A percentile compares a stretch with the other conserved stretches of the same genome.
phyloP scores from a whole-genome alignment of 2,329 filamentous ascomycete species.

The Monosporascus sp. region DNA sequence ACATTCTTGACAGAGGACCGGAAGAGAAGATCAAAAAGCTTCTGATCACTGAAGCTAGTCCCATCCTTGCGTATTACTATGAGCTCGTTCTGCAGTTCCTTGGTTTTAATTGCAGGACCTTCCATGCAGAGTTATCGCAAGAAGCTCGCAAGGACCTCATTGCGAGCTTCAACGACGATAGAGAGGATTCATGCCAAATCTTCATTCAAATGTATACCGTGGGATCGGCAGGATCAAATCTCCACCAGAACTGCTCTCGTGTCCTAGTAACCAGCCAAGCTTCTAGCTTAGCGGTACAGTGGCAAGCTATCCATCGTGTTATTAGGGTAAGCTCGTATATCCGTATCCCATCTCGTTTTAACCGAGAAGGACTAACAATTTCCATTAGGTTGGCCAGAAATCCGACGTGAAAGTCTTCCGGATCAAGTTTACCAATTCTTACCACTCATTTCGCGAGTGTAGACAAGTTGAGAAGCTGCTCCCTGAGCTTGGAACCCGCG shows the following conservation, averaged over 20 bases:
- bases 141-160: slow-evolving; percentile 18
- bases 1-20: slow-evolving; percentile 11
- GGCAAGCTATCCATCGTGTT: slow-evolving; percentile 22
- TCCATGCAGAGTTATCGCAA: slow-evolving; percentile 16
- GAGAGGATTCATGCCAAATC: slow-evolving; percentile 17
- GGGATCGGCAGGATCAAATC: slow-evolving; percentile 22
- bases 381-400: slow-evolving; percentile 19
- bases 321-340: slow-evolving; percentile 20
- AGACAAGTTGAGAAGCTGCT: slow-evolving; percentile 24
- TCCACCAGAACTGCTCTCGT: slow-evolving; percentile 22
- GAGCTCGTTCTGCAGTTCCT: slow-evolving; percentile 24
- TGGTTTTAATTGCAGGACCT: slow-evolving; percentile 19
- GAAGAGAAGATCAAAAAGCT: slow-evolving; percentile 21
- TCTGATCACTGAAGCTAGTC: slow-evolving; percentile 20
- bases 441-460: slow-evolving; percentile 21
- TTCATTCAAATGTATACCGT: slow-evolving; percentile 26
- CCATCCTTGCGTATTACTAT: slow-evolving; percentile 25
- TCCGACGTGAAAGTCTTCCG: slow-evolving; percentile 19
- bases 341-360: no score
- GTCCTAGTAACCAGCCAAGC: slow-evolving; percentile 23
- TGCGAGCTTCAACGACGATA: slow-evolving; percentile 18
- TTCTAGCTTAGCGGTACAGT: slow-evolving; percentile 18
- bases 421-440: slow-evolving; percentile 21
- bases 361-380: slow-evolving; percentile 5
- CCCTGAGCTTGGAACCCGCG: slow-evolving; percentile 19